Base-by-base conservation (phyloP, 1,139 yeast genomes). In the Diutina rugosa region DNA sequence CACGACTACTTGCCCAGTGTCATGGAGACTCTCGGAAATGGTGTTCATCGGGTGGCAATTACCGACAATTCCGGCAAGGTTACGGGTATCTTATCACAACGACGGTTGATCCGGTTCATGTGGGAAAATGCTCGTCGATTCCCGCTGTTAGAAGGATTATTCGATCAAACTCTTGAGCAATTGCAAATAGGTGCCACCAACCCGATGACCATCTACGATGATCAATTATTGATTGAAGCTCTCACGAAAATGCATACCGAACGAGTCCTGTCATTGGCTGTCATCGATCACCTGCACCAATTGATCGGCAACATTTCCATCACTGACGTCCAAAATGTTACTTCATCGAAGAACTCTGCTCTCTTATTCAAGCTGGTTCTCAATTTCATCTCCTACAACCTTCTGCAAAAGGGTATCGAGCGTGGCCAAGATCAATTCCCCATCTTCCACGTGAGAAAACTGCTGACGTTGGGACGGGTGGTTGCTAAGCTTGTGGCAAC, bases 381-480 rank as follows among this genome's bases (percentile, higher is more conserved):
- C 65, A 93, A 88, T 69, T 93, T 91, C 67, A 82, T 93, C 59
- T 84, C 95, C 45, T 87, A 90, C 61, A 90, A 91, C 61, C 78
- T 93, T 61, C 85, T 88, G 63, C 85, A 85, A 60, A 85, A 96
- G 65, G 99, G 98, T 16, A 78, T 93, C 44, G 95, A 86, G 65
- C 93, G 90, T 66, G 97, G 97, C 57, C 90, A 91, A 70, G 99
- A 93, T 72, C 91, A 95, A 55, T 91, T 85, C 77, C 99, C 99
- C 16, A 91, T 93, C 55, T 93, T 93, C 79, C 96, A 91, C 69
- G 97, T 91, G 41, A 86, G 87, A 61, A 80, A 82, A 59, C 79
- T 80, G 54, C 83, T 95, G 14, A 85, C 95, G 0, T 78, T 93
- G 55, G 96, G 91, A 32, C 81, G 97, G 67, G 90, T 95, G 10